Percentiles rank a stretch among this genome's conserved stretches.
phyloP scores from a whole-genome alignment of 1,139 yeast species.

The Debaryomyces coudertii region DNA sequence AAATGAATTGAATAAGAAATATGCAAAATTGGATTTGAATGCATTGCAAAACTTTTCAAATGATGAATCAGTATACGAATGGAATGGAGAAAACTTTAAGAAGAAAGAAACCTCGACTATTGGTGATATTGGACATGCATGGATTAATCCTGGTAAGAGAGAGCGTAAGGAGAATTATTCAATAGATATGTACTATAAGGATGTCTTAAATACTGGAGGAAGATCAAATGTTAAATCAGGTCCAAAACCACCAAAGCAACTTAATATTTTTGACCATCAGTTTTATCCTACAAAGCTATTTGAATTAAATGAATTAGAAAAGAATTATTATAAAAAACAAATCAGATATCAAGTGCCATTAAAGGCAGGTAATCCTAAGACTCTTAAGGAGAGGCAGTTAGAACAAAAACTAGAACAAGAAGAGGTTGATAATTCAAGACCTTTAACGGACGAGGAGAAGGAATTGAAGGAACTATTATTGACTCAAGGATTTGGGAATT shows the following conservation, averaged over 20 bases:
- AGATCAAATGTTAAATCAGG: slow-evolving; percentile 49
- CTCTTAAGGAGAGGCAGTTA: slow-evolving; percentile 48
- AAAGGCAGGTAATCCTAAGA: slow-evolving; percentile 44
- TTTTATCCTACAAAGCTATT: slow-evolving; percentile 64
- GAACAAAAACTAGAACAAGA: slow-evolving; percentile 62
- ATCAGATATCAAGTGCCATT: slow-evolving; percentile 54
- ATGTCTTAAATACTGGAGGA: slow-evolving; percentile 70
- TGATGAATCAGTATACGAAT: slow-evolving; percentile 73
- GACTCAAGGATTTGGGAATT: slow-evolving; percentile 60
- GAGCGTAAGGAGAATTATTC: slow-evolving; percentile 80
- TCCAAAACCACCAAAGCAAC: slow-evolving; percentile 69
- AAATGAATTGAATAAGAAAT: slow-evolving; percentile 61
- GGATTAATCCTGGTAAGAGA: slow-evolving; percentile 78
- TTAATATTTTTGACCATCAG: slow-evolving; percentile 74
- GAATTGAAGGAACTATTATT: slow-evolving; percentile 56
- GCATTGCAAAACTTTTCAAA: slow-evolving; percentile 74
- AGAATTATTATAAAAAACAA: slow-evolving; percentile 57
- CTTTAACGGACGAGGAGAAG: slow-evolving; percentile 71
- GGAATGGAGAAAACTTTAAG: slow-evolving; percentile 84
- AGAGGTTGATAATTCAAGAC: slow-evolving; percentile 65
- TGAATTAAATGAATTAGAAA: slow-evolving; percentile 68
- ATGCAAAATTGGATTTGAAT: slow-evolving; percentile 67
- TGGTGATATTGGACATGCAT: slow-evolving; percentile 49
- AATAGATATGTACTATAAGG: slow-evolving; percentile 78
- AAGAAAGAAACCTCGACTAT: slow-evolving; percentile 56